Evolutionary conservation across 2,329 filamentous ascomycete genomes (phyloP), one percentile per base, ranked within the genome.

Genomic region (Dichotomopilus funicola): DNA sequence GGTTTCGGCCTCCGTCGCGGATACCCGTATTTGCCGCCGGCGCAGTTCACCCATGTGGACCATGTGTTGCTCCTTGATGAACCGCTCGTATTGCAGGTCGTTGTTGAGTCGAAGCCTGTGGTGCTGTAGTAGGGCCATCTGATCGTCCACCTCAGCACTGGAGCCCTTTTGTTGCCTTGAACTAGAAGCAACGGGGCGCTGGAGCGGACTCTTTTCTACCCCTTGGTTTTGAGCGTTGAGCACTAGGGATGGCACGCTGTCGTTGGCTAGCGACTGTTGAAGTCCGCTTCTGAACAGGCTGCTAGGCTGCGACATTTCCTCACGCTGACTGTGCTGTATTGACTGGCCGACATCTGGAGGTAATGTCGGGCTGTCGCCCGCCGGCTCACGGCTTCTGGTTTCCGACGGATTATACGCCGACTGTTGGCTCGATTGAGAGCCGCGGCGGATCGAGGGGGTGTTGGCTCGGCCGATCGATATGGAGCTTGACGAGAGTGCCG

Each of bases 41-140:
- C 88, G 85, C 43, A 94, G 72, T 64, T 89, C 87, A 1, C 88
- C 88, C 66, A 94, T 91, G 57, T 92, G 88, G 1, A 85, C 81
- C 61, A 91, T 81, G 67, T 92, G 89, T 65, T 94, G 89, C 61
- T 90, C 83, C 67, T 91, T 92, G 64, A 92, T 78, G 69, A 90
- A 92, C 33, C 87, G 79, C 68, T 94, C 89, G 65, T 92, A 94
- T 61, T 87, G 88, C 44, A 94, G 75, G 63, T 94, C 88, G 59
- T 91, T 94, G 45, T 86, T 83, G 9, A 94, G 71, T 2, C 91
- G 73, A 52, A 90, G 79, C n/a, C 90, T 80, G 63, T 91, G 86
- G 43, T 86, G 80, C 61, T 89, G 84, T 3, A 94, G 72, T 61
- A 83, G 81, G 1, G 78, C 72, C 34, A 78, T 64, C 55, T 78